Evolutionary conservation across 2,329 filamentous ascomycete genomes (phyloP), one percentile per base, ranked within the genome.

Genomic region (Phaeoacremonium minimum): DNA sequence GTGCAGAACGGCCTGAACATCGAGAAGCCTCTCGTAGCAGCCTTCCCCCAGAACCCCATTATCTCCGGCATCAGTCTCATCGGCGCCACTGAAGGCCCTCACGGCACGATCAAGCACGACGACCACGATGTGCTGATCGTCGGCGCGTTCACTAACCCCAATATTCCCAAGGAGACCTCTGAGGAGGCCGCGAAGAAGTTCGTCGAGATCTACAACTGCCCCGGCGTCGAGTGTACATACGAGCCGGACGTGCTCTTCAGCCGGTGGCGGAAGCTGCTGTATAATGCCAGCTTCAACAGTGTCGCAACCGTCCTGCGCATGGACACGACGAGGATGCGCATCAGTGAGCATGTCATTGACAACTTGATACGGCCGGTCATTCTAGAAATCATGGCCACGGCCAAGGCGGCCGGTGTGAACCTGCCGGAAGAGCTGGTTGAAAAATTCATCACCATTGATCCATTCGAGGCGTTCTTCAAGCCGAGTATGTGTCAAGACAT

Each of bases 1-100:
- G 57, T 77, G 5, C 78, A 83, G 43, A 83, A 83, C 47, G 78
- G 78, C 1, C 55, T 82, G n/a, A 77, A 80, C 46, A 81, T 82
- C 42, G 75, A 82, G 44, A 67, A 63, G 29, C 73, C 75, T 0
- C 49, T 81, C 15, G 49, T 73, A 14, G 38, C 49, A 1, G 52
- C 56, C 1, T 79, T 78, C 46, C 75, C 76, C 0, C 40, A 50
- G 4, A 80, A 75, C 41, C 51, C 67, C 1, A 47, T 79, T 6
- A 58, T 82, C 2, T 73, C 68, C 4, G 73, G 73, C 4, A 63
- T 80, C 7, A 67, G 64, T 4, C 57, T 71, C 34, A 76, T 74
- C 36, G 71, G 73, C 17, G 66, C 71, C 3, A 66, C 66, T 4
- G 73, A 80, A 45, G 55, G 49, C 0, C 45, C 50, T 0, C 63